Conservation (phyloP, 2,329 filamentous ascomycete species). For the Whalleya microplaca region DNA sequence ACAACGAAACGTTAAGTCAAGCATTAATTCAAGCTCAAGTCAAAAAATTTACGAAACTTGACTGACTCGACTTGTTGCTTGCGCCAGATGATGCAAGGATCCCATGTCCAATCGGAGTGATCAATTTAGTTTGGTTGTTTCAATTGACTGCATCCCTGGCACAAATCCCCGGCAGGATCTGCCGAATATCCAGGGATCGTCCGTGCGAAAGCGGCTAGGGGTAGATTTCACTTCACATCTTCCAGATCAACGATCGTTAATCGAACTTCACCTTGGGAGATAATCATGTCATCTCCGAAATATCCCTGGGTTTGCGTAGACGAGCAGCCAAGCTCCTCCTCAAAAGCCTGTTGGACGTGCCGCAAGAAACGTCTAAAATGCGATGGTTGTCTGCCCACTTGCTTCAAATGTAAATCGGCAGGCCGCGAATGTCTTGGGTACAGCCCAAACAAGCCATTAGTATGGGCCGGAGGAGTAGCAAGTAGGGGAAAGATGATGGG, state of each 20-base stretch:
- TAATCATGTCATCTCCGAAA: background rate
- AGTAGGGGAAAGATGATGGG: constrained; percentile 7
- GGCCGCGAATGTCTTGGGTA: constrained; percentile 6
- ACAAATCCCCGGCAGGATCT: too few relatives aligned
- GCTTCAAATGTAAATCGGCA: constrained; percentile 7
- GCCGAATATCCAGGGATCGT: background rate
- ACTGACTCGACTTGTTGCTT: too few relatives aligned
- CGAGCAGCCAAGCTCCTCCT: constrained; percentile 3
- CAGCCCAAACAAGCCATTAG: constrained; percentile 3
- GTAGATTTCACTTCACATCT: background rate
- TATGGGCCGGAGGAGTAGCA: constrained; percentile 3
- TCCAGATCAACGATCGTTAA: background rate
- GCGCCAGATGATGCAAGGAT: too few relatives aligned
- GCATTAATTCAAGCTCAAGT: too few relatives aligned
- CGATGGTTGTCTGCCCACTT: constrained; percentile 8
- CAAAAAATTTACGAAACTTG: too few relatives aligned
- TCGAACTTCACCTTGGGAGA: background rate
- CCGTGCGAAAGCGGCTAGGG: background rate
- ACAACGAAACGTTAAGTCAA: too few relatives aligned
- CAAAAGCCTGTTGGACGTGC: constrained; percentile 6
- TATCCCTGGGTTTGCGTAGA: background rate
- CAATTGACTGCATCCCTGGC: too few relatives aligned
- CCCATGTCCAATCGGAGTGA: too few relatives aligned
- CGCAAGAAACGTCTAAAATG: constrained; percentile 9
- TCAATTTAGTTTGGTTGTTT: too few relatives aligned